Percentiles rank a stretch among this genome's conserved stretches.
Evolutionary conservation across 306 rosid species (phyloP).

Genomic region (Betula pendula): DNA sequence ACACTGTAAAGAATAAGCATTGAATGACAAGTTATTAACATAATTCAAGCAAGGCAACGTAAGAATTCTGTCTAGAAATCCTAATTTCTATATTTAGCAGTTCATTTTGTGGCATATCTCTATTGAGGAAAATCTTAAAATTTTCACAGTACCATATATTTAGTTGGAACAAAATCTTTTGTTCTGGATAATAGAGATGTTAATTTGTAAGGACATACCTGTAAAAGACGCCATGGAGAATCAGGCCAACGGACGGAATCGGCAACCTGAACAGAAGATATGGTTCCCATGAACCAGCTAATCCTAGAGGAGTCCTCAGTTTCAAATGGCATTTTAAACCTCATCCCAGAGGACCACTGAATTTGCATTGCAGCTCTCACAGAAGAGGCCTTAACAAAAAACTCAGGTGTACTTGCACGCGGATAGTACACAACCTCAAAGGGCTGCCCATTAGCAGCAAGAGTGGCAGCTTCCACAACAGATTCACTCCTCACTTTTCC

Average conservation of each 20-base stretch:
- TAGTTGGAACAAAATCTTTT: neutral
- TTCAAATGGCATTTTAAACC: conserved; percentile 97
- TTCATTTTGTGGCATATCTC: neutral
- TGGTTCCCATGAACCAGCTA: conserved; percentile 99
- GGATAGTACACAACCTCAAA: conserved; percentile 91
- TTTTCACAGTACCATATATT: too few relatives aligned
- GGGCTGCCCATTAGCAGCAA: conserved; percentile 69
- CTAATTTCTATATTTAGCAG: neutral
- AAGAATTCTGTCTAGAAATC: too few relatives aligned
- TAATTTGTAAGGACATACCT: conserved; percentile 44
- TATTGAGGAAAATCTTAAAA: neutral
- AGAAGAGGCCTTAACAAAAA: conserved; percentile 70
- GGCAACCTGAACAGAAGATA: conserved; percentile 65
- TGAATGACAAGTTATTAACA: neutral
- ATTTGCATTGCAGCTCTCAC: conserved; percentile 78
- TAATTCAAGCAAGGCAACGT: neutral
- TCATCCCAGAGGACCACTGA: conserved; percentile 85
- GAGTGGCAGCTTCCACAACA: conserved; percentile 70
- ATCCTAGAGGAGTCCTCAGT: conserved; percentile 93
- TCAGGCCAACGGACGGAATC: conserved; percentile 80
- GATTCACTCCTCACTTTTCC: conserved; percentile 55
- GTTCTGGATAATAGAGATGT: neutral
- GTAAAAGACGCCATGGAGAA: conserved; percentile 95
- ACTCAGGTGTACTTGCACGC: conserved; percentile 81
- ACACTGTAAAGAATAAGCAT: neutral